Conservation (phyloP, 1,139 yeast genomes). For the Suhomyces maxii region DNA sequence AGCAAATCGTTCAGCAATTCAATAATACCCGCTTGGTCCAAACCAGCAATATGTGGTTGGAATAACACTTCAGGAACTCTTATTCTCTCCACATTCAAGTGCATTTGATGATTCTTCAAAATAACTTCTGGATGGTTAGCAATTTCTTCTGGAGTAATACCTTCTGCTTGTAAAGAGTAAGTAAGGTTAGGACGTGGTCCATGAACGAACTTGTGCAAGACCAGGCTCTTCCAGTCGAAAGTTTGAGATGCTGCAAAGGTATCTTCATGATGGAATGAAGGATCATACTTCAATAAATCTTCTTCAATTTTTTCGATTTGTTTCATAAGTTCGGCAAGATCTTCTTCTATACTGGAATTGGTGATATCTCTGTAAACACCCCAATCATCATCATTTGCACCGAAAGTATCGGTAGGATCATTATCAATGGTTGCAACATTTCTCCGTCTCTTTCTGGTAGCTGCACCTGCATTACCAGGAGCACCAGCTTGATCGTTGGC, state of each 20-base stretch:
- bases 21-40: conserved; percentile 89
- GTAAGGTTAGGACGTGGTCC: conserved; percentile 74
- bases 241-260: conserved; percentile 70
- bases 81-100: conserved; percentile 85
- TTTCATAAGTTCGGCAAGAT: conserved; percentile 68
- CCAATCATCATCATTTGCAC: conserved; percentile 97
- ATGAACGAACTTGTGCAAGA: conserved; percentile 78
- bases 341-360: conserved; percentile 68
- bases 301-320: conserved; percentile 66
- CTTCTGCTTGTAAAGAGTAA: conserved; percentile 45
- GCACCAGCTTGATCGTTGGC: conserved; percentile 58
- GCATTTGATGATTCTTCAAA: conserved; percentile 70
- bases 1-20: conserved; percentile 75
- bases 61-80: conserved; percentile 90
- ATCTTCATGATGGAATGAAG: conserved; percentile 81
- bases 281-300: conserved; percentile 76
- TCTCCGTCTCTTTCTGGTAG: conserved; percentile 48
- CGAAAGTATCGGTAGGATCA: conserved; percentile 92
- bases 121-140: conserved; percentile 47
- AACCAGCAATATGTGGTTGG: conserved; percentile 93
- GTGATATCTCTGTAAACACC: conserved; percentile 83
- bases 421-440: conserved; percentile 67
- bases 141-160: conserved; percentile 44
- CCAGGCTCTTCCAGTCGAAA: conserved; percentile 81
- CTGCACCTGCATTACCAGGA: conserved; percentile 24